A percentile compares a stretch with the other conserved stretches of the same genome.
phyloP scores from a whole-genome alignment of 805 yeast genomes.

The Candida quercuum region DNA sequence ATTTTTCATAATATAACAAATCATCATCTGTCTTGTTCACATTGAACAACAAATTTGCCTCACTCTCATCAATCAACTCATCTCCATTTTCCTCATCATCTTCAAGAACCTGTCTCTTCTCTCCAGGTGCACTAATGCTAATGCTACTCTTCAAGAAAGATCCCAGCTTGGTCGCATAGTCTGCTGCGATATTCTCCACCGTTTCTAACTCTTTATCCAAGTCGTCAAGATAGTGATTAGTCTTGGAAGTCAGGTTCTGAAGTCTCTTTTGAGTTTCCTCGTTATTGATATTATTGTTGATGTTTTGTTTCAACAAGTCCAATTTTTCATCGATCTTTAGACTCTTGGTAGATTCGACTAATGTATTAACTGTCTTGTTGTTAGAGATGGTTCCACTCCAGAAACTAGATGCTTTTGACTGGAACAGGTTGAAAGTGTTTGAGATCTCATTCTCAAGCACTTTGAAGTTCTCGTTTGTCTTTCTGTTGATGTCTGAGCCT shows the following conservation, averaged over 20 bases:
- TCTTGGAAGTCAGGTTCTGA: slow-evolving; percentile 25
- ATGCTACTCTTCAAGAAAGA: slow-evolving; percentile 42
- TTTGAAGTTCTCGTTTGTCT: slow-evolving; percentile 48
- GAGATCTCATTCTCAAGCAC: slow-evolving; percentile 52
- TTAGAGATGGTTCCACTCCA: slow-evolving; percentile 21
- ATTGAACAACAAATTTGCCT: slow-evolving; percentile 37
- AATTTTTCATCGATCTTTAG: slow-evolving; percentile 10
- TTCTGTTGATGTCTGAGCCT: slow-evolving; percentile 26
- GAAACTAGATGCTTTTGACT: slow-evolving; percentile 32
- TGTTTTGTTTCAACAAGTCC: slow-evolving; percentile 4
- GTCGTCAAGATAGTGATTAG: slow-evolving; percentile 62
- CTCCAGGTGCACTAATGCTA: slow-evolving; percentile 20
- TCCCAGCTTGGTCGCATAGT: slow-evolving; percentile 54
- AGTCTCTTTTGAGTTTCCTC: slow-evolving; percentile 10
- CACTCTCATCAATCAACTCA: slow-evolving; percentile 25
- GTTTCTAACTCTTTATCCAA: slow-evolving; percentile 70
- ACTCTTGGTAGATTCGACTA: background rate
- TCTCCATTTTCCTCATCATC: slow-evolving; percentile 14
- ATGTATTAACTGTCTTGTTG: slow-evolving; percentile 8
- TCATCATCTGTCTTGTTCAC: slow-evolving; percentile 32
- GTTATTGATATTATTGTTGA: slow-evolving; percentile 9
- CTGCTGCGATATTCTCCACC: slow-evolving; percentile 65
- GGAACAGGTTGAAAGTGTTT: slow-evolving; percentile 41
- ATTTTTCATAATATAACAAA: slow-evolving; percentile 9
- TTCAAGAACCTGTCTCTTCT: background rate